A percentile compares a stretch with the other conserved stretches of the same genome.
phyloP scores from a whole-genome alignment of 2,329 filamentous ascomycete genomes.

The Chaetomium globosum region DNA sequence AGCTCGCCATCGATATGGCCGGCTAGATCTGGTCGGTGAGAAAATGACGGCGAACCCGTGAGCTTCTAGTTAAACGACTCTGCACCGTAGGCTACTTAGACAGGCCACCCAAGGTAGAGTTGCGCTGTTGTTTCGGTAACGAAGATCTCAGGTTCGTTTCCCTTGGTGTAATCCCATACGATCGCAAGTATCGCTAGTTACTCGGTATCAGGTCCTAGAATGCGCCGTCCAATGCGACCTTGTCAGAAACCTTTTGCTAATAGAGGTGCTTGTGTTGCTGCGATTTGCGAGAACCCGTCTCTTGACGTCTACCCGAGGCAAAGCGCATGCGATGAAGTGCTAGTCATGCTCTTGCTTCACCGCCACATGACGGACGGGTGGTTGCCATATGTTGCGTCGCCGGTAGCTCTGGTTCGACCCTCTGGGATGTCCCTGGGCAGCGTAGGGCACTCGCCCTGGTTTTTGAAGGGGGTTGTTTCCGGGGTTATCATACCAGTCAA shows the following conservation, averaged over 20 bases:
- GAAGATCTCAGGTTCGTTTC: neutral
- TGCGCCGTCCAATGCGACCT: conserved; percentile 17
- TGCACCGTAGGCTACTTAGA: neutral
- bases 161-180: conserved; percentile 6
- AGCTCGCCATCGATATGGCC: neutral
- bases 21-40: neutral
- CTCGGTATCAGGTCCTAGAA: conserved; percentile 33
- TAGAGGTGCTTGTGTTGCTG: conserved; percentile 2
- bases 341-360: conserved; percentile 34
- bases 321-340: conserved; percentile 36
- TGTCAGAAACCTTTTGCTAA: conserved; percentile 27
- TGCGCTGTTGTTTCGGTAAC: neutral
- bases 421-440: neutral
- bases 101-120: neutral
- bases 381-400: conserved; percentile 18
- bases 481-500: conserved; percentile 77
- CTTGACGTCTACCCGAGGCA: conserved; percentile 17
- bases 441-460: conserved; percentile 16
- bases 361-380: conserved; percentile 29
- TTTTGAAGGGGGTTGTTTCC: conserved; percentile 7
- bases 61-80: neutral
- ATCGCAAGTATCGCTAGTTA: conserved; percentile 16
- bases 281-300: neutral
- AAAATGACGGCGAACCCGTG: neutral
- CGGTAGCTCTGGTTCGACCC: neutral